Base-by-base conservation (phyloP, 2,329 filamentous ascomycete genomes). In the Uncinocarpus reesii region DNA sequence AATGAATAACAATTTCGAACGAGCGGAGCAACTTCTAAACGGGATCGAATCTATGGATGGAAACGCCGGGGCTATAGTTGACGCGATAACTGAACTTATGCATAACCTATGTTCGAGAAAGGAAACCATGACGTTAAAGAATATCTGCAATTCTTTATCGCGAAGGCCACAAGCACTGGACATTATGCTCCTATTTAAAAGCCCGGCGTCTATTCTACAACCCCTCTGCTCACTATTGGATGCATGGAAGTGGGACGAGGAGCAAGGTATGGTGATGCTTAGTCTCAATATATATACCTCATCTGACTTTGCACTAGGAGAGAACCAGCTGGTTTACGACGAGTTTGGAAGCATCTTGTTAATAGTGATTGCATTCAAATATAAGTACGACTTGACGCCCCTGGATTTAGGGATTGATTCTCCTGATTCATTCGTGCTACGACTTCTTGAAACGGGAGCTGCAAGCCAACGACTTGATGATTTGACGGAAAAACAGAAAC, bases 31-130 rank as follows among this genome's bases (percentile, higher is more conserved):
- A 36, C 72, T 94, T 26, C 79, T 95, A 34, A 78, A 81, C 32
- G 87, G 94, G 58, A 72, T 98, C 20, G 87, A 95, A 49, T 83
- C 83, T 43, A 88, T 92, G 76, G 86, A 94, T 58, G 90, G 90
- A 1, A 95, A 95, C 63, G 86, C 86, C 2, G 87, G 86, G 1
- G 86, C 87, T 1, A 86, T 93, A 15, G 84, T 84, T 43, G 80
- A 83, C 52, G 89, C 88, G 2, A 71, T 89, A 37, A 78, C 81
- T 32, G 83, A 86, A 70, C 63, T 77, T 31, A 73, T 80, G 63
- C 67, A 75, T 50, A 71, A 71, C 52, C 69, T 81, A 21, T 81
- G 77, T 57, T 67, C 71, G 20, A 74, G 71, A 38, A 79, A 78
- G 60, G 78, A 79, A 56, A 81, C 78, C 0, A 78, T 80, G 69